phyloP scores from a whole-genome alignment of 2,329 filamentous ascomycete genomes.

The Diaporthe destruens region DNA sequence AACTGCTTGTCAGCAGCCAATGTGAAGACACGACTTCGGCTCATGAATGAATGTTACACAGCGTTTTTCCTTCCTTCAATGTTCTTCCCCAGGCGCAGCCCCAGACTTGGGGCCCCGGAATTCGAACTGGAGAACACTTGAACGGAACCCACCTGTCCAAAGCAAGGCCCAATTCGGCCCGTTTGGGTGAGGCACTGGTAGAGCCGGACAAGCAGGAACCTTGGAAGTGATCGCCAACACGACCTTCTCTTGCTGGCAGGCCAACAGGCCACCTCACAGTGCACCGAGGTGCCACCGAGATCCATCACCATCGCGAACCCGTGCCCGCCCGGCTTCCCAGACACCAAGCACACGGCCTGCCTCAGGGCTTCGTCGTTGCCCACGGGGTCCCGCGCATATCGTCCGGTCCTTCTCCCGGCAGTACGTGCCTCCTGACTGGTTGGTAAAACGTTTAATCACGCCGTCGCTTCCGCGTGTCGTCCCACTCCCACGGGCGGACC shows the following conservation, averaged over 20 bases:
- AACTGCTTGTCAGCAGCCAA: neutral
- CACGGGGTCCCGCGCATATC: neutral
- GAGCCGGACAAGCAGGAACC: neutral
- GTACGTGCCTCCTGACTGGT: neutral
- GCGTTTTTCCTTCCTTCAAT: constrained; percentile 18
- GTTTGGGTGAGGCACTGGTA: neutral
- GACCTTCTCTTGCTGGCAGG: constrained; percentile 3
- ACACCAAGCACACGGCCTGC: neutral
- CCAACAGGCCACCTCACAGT: neutral
- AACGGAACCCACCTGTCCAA: constrained; percentile 12
- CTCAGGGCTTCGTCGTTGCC: neutral
- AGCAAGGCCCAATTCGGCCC: constrained; percentile 23
- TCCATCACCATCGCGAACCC: constrained; percentile 9
- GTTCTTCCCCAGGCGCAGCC: constrained; percentile 8
- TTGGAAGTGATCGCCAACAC: neutral
- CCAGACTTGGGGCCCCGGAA: constrained; percentile 20
- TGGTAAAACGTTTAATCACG: neutral
- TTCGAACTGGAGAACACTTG: constrained; percentile 18
- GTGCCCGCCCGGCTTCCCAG: constrained; percentile 13
- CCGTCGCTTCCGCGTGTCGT: neutral
- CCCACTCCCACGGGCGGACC: neutral
- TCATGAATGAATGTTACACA: constrained; percentile 5
- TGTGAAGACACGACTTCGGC: constrained; percentile 14
- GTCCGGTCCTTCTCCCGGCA: constrained; percentile 7
- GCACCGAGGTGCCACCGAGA: constrained; percentile 32